phyloP scores from a whole-genome alignment of 148 eudicot genomes.

The Vaccinium myrtillus region DNA sequence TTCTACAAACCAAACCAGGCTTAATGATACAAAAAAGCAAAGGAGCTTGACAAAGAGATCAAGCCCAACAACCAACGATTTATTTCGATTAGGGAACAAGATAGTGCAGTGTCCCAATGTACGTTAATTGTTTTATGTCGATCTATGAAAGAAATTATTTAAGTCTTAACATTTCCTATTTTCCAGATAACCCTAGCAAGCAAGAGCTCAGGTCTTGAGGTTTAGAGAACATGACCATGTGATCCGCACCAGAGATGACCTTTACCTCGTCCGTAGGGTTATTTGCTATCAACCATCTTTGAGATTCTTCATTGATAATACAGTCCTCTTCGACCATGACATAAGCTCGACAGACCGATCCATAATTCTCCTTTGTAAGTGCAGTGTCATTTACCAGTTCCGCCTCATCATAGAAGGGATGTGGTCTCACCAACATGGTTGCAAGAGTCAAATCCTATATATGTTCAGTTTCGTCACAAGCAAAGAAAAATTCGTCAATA shows the following conservation, averaged over 20 bases:
- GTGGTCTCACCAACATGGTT: conserved; percentile 35
- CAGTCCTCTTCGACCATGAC: conserved; percentile 21
- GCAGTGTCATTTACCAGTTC: background rate
- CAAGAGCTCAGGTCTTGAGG: conserved; percentile 24
- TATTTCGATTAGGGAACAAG: too few relatives aligned
- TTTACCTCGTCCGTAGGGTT: conserved; percentile 31
- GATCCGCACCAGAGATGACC: conserved; percentile 32
- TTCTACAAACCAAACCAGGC: too few relatives aligned
- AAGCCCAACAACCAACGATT: too few relatives aligned
- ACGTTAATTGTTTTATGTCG: too few relatives aligned
- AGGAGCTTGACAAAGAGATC: too few relatives aligned
- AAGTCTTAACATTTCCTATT: background rate
- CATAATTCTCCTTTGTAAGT: conserved; percentile 26
- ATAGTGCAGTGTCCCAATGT: too few relatives aligned
- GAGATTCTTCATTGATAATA: conserved; percentile 9
- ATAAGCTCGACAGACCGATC: conserved; percentile 28
- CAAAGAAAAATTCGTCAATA: background rate
- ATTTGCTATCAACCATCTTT: conserved; percentile 32
- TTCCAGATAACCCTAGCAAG: conserved; percentile 14
- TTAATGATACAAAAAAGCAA: too few relatives aligned
- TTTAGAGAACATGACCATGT: conserved; percentile 39
- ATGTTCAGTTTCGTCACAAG: background rate
- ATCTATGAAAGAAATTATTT: too few relatives aligned
- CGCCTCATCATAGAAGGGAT: background rate
- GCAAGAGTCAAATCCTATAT: conserved; percentile 29